phyloP scores from a whole-genome alignment of 257 asterid species.

The Leptodermis oblonga region DNA sequence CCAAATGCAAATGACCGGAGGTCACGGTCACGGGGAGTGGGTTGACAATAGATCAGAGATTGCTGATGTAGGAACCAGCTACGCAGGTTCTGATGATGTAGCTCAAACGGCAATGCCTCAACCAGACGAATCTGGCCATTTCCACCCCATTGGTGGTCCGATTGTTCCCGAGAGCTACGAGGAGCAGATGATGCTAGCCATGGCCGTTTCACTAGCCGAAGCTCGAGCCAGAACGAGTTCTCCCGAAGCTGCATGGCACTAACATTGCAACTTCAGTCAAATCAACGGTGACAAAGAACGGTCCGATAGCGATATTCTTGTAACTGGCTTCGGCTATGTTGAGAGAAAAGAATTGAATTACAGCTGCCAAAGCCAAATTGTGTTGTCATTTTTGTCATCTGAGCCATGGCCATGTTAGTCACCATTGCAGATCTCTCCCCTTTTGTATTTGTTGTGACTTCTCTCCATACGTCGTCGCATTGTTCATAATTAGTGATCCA shows the following conservation, averaged over 20 bases:
- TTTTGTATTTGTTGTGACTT: not conserved
- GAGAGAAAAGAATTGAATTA: not conserved
- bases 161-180: constrained; percentile 80
- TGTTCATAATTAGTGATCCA: constrained; percentile 3
- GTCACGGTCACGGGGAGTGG: constrained; percentile 28
- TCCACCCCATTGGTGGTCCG: constrained; percentile 38
- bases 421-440: not conserved
- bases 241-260: constrained; percentile 75
- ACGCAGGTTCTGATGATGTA: constrained; percentile 54
- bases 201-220: constrained; percentile 96
- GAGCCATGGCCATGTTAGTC: constrained; percentile 1
- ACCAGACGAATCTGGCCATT: constrained; percentile 38
- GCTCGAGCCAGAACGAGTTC: constrained; percentile 58
- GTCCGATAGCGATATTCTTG: not conserved
- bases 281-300: not conserved
- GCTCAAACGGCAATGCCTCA: constrained; percentile 24
- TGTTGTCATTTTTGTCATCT: not conserved
- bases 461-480: not conserved
- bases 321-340: not conserved
- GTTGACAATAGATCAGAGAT: constrained; percentile 36
- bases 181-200: constrained; percentile 77
- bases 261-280: constrained; percentile 16
- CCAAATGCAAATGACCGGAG: constrained; percentile 41
- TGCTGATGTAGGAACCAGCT: constrained; percentile 61
- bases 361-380: not conserved